Percentiles rank a stretch among this genome's conserved stretches.
These are phyloP conservation scores for Tricholomella constricta DNA, from an alignment of 768 basidiomycete species.

Conservation along the genomic window DNA sequence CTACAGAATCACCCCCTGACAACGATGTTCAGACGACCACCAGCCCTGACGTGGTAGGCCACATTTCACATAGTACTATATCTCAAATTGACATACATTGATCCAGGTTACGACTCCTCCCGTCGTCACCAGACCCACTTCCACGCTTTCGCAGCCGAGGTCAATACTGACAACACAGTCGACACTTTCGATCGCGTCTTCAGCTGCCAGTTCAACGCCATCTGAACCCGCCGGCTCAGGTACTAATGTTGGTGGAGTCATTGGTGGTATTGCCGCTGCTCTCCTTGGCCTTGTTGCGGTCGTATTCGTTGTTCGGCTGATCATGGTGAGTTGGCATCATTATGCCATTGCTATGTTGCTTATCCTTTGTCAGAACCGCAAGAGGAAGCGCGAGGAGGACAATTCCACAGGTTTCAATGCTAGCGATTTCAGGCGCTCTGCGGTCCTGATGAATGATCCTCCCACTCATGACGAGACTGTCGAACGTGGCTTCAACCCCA, in stretches of 20 bases:
- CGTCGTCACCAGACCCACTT: background rate
- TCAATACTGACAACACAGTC: background rate
- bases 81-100: background rate
- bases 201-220: conserved; percentile 20
- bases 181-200: conserved; percentile 8
- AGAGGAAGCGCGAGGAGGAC: conserved; percentile 44
- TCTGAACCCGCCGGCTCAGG: conserved; percentile 12
- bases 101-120: conserved; percentile 7
- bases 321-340: conserved; percentile 39
- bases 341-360: background rate
- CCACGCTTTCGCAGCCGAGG: background rate
- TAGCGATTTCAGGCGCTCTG: conserved; percentile 63
- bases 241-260: conserved; percentile 31
- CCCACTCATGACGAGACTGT: conserved; percentile 41
- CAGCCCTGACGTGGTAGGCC: conserved; percentile 1
- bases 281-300: conserved; percentile 43
- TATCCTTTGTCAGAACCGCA: conserved; percentile 29
- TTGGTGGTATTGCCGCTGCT: conserved; percentile 49
- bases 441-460: conserved; percentile 59
- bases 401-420: conserved; percentile 53
- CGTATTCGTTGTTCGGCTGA: conserved; percentile 45
- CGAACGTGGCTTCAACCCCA: conserved; percentile 48
- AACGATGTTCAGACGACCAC: background rate
- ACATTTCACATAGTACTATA: background rate
- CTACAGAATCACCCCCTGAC: background rate